These are phyloP conservation scores for Aspergillus nidulans DNA, from an alignment of 495 filamentous ascomycete genomes.

Conservation along the genomic window DNA sequence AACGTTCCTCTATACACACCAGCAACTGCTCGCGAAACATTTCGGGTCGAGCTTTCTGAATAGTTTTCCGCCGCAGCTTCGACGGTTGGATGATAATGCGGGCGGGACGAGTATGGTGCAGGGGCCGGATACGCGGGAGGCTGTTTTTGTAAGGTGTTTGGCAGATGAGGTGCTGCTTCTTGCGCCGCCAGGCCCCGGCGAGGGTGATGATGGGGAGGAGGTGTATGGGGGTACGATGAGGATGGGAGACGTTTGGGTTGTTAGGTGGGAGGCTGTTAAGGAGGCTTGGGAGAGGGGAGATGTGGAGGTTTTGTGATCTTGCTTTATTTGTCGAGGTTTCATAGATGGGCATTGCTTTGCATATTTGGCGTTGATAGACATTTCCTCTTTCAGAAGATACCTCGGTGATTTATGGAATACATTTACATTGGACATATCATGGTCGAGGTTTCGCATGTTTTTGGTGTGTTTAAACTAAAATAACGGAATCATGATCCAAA, in stretches of 20 bases:
- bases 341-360: neutral
- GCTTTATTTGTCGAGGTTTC: neutral
- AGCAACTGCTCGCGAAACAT: conserved; percentile 74
- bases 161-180: conserved; percentile 51
- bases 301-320: conserved; percentile 57
- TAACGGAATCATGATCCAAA: neutral
- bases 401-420: neutral
- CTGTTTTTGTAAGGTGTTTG: conserved; percentile 79
- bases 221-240: conserved; percentile 54
- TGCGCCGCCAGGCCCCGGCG: conserved; percentile 40
- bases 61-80: conserved; percentile 69
- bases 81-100: conserved; percentile 81
- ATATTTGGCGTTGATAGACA: conserved; percentile 3
- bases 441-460: neutral
- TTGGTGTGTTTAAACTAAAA: neutral
- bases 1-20: conserved; percentile 75
- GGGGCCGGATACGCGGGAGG: conserved; percentile 70
- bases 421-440: neutral
- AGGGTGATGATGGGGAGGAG: conserved; percentile 52
- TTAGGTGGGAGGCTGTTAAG: conserved; percentile 80
- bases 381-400: neutral
- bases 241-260: conserved; percentile 81
- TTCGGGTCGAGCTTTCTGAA: conserved; percentile 76
- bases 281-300: conserved; percentile 65
- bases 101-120: conserved; percentile 92